These are phyloP conservation scores for Phyllosticta citriasiana DNA, from an alignment of 2,329 filamentous ascomycete species.

Conservation along the genomic window DNA sequence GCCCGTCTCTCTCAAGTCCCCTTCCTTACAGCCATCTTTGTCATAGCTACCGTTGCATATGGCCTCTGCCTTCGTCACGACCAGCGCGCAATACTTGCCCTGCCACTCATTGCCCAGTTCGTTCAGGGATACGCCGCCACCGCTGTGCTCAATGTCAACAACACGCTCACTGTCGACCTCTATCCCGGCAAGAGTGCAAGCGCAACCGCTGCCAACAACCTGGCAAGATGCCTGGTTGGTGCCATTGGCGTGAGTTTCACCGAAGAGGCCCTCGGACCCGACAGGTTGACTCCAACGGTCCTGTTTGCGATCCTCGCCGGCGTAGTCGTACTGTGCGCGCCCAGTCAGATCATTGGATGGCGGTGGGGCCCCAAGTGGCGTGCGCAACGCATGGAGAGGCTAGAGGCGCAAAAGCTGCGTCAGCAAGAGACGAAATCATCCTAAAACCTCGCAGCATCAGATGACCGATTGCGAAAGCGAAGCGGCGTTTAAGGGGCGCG, in stretches of 20 bases:
- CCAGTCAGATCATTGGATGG: background rate
- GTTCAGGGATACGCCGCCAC: constrained; percentile 43
- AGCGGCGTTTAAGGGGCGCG: background rate
- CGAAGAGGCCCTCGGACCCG: constrained; percentile 17
- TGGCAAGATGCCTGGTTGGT: constrained; percentile 43
- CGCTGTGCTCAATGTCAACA: constrained; percentile 39
- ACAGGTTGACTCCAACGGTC: background rate
- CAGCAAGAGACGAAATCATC: background rate
- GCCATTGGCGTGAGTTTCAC: constrained; percentile 43
- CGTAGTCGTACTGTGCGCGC: background rate
- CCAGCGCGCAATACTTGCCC: constrained; percentile 30
- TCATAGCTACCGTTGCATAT: constrained; percentile 39
- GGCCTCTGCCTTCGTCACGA: constrained; percentile 38
- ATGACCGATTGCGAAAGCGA: background rate
- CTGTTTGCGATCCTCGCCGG: constrained; percentile 1
- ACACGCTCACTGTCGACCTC: constrained; percentile 46
- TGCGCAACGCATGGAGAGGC: background rate
- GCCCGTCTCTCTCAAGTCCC: constrained; percentile 43
- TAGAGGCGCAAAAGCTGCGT: background rate
- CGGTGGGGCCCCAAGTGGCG: background rate
- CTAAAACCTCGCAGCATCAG: background rate
- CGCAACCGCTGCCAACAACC: constrained; percentile 44
- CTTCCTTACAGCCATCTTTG: constrained; percentile 36
- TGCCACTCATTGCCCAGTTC: constrained; percentile 43
- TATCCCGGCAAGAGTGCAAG: constrained; percentile 41